Evolutionary conservation across 192 early-diverging fungal species (phyloP), one percentile per base, ranked within the genome.

Genomic region (Rhizoclosmatium globosum): DNA sequence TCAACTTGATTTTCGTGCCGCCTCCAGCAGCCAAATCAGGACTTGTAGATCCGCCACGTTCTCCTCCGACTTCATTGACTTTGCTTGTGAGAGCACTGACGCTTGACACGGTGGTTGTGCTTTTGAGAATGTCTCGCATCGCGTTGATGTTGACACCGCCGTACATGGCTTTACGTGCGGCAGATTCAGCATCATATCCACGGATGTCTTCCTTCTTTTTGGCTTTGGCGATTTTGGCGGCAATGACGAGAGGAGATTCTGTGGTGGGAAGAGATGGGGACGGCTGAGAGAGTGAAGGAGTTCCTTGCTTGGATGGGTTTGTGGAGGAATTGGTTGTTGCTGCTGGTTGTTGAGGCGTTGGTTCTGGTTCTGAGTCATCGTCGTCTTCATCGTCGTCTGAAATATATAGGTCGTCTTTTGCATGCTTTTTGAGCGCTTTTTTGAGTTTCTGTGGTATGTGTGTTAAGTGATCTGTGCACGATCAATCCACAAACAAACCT

Each of bases 361-460:
- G 72, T 47, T 74, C 72, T 39, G 57, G 72, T 7, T 74, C 72
- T 1, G 72, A 74, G n/a, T 74, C 72, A 62, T 74, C 72, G 0
- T 74, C 72, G 19, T 74, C 72, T 47, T 43, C 42, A 19, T 85
- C 84, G 45, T 83, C 84, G 71, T 76, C 73, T 17, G 80, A 80
- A 58, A 74, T 60, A 46, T 82, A 78, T 3, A 74, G 44, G 23
- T 81, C 80, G 23, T 76, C 64, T 17, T 79, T 46, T 6, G 72
- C 81, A n/a, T 71, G 65, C 64, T 82, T 82, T 39, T 76, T 71
- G 69, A 86, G 71, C 2, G 65, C 79, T 46, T 81, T 82, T 59
- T 76, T 77, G 2, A 86, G 69, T 59, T 76, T 76, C 85, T 86
- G 66, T 21, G 46, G 38, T 59, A 61, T 79, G 15, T 19, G 58